Conservation (phyloP, 495 filamentous ascomycete species). For the Neurospora cerealis region DNA sequence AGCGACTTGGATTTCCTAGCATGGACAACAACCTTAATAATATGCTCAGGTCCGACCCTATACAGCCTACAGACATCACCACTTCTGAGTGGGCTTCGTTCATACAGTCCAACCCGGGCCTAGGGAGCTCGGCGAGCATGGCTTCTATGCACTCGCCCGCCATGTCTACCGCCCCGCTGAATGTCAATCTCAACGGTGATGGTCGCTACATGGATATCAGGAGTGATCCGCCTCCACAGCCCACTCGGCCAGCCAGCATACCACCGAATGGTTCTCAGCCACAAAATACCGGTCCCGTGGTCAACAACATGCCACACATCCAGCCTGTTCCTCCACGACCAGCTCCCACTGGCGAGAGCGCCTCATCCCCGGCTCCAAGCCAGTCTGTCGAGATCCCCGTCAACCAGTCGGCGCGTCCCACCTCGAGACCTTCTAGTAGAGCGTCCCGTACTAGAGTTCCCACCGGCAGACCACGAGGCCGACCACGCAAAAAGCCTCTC, state of each 20-base stretch:
- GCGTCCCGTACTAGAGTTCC: constrained; percentile 26
- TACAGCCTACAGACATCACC: constrained; percentile 27
- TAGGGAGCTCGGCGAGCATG: constrained; percentile 21
- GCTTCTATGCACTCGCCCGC: constrained; percentile 20
- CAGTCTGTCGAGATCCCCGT: constrained; percentile 6
- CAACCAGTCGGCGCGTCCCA: constrained; percentile 1
- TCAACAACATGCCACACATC: constrained; percentile 1
- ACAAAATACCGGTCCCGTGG: not conserved
- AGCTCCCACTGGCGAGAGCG: constrained; percentile 3
- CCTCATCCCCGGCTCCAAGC: constrained; percentile 8
- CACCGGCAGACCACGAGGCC: constrained; percentile 35
- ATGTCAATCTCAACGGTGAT: constrained; percentile 8
- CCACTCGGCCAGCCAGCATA: constrained; percentile 14
- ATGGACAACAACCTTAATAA: constrained; percentile 15
- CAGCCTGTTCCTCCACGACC: constrained; percentile 3
- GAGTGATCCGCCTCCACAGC: constrained; percentile 9
- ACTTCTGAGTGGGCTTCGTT: constrained; percentile 40
- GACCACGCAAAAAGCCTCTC: constrained; percentile 34
- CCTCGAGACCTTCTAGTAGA: constrained; percentile 24
- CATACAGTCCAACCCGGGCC: constrained; percentile 30
- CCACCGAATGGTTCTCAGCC: constrained; percentile 8
- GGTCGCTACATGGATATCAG: constrained; percentile 11
- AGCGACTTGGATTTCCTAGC: constrained; percentile 35
- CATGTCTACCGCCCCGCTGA: constrained; percentile 17
- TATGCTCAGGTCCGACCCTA: constrained; percentile 15